Conservation (phyloP, 176 grass and related monocot genomes). For the Lolium multiflorum region DNA sequence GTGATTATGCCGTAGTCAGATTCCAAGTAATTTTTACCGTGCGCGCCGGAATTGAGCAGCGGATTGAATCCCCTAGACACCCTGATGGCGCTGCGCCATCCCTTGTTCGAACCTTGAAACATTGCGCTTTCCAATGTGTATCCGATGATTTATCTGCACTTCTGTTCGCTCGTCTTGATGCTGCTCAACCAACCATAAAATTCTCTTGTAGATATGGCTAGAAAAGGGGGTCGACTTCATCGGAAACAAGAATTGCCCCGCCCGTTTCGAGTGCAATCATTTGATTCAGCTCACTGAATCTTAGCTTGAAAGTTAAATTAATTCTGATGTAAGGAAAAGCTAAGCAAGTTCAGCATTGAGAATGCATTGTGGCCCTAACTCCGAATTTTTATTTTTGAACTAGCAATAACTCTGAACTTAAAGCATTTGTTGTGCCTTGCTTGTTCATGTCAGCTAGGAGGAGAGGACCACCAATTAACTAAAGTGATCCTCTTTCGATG, state of each 20-base stretch:
- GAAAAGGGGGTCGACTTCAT: neutral
- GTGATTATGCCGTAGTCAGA: neutral
- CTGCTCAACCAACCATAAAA: no score
- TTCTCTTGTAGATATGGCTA: no score
- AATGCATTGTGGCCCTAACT: constrained; percentile 5
- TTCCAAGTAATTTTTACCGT: neutral
- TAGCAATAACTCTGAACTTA: neutral
- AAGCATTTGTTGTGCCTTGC: no score
- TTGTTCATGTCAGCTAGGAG: constrained; percentile 21
- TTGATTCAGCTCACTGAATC: neutral
- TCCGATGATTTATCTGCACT: neutral
- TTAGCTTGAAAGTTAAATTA: neutral
- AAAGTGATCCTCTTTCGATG: constrained; percentile 15
- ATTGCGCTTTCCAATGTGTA: neutral
- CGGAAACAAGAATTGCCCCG: no score
- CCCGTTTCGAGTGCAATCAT: neutral
- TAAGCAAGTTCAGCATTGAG: neutral
- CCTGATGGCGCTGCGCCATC: neutral
- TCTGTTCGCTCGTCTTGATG: no score
- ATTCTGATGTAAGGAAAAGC: neutral
- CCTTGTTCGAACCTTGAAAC: neutral
- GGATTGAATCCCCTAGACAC: neutral
- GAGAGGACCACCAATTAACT: constrained; percentile 33
- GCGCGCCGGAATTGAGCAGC: neutral
- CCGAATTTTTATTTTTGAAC: no score